These are phyloP conservation scores for Anastatica hierochuntica DNA, from an alignment of 345 rosid species.

Conservation along the genomic window DNA sequence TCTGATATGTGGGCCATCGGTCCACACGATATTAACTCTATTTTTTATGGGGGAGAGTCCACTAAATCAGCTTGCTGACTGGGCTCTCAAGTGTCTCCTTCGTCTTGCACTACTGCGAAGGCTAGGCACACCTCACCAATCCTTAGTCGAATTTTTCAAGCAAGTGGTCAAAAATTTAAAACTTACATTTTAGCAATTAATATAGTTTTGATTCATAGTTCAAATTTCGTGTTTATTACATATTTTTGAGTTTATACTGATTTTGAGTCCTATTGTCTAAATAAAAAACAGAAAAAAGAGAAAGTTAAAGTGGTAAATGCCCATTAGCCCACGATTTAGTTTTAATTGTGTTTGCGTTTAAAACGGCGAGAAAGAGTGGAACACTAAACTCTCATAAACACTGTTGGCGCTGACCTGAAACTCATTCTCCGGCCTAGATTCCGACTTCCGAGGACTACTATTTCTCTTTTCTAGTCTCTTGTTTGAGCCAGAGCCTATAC, in stretches of 20 bases:
- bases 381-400: constrained; percentile 18
- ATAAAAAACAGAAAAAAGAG: no score
- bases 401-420: background rate
- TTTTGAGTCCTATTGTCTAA: no score
- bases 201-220: no score
- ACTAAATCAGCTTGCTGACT: background rate
- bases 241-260: no score
- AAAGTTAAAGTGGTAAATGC: background rate
- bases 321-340: constrained; percentile 11
- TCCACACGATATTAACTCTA: background rate
- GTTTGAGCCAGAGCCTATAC: background rate
- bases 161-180: no score
- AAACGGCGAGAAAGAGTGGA: constrained; percentile 20
- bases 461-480: constrained; percentile 1
- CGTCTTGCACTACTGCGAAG: background rate
- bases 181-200: no score
- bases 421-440: constrained; percentile 16
- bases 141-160: background rate
- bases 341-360: background rate
- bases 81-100: background rate
- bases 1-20: constrained; percentile 28
- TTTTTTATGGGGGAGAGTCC: background rate
- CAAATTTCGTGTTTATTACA: no score
- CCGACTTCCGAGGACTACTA: background rate
- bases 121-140: background rate